Evolutionary conservation across 2,329 filamentous ascomycete species (phyloP).

Genomic region (Rhytidhysteron rufulum): DNA sequence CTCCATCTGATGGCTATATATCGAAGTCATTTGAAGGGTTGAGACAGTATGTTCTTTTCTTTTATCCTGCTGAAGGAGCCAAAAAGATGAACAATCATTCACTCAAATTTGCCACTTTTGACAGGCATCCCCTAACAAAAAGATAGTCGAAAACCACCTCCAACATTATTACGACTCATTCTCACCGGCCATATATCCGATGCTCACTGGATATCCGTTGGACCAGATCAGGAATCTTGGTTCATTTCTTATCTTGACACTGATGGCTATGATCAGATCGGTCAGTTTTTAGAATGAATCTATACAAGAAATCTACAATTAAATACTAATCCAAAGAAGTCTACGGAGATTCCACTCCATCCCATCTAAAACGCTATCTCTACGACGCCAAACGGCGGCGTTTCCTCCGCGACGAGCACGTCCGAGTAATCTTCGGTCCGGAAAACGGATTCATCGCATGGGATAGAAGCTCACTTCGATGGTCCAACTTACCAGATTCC

Average conservation of each 20-base stretch:
- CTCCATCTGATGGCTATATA: slow-evolving; percentile 28
- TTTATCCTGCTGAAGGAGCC: no score
- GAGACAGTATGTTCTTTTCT: slow-evolving; percentile 20
- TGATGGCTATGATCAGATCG: slow-evolving; percentile 20
- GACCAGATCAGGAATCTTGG: slow-evolving; percentile 28
- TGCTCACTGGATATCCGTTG: slow-evolving; percentile 29
- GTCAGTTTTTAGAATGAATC: no score
- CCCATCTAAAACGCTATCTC: slow-evolving; percentile 5
- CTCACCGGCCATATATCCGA: slow-evolving; percentile 19
- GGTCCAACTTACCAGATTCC: slow-evolving; percentile 20
- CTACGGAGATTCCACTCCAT: background rate
- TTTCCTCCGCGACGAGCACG: slow-evolving; percentile 10
- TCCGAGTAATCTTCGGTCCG: slow-evolving; percentile 1
- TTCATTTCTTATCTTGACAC: slow-evolving; percentile 27
- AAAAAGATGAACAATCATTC: no score
- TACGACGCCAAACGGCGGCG: slow-evolving; percentile 17
- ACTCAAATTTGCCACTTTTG: no score
- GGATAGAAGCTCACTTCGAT: slow-evolving; percentile 30
- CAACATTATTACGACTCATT: slow-evolving; percentile 23
- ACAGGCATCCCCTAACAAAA: no score
- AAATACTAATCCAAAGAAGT: background rate
- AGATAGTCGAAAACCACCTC: slow-evolving; percentile 27
- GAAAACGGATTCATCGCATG: slow-evolving; percentile 26
- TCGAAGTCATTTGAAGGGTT: slow-evolving; percentile 27
- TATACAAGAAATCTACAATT: background rate